Evolutionary conservation across 1,284 basidiomycete species (phyloP).

Genomic region (Cutaneotrichosporon cutaneum): DNA sequence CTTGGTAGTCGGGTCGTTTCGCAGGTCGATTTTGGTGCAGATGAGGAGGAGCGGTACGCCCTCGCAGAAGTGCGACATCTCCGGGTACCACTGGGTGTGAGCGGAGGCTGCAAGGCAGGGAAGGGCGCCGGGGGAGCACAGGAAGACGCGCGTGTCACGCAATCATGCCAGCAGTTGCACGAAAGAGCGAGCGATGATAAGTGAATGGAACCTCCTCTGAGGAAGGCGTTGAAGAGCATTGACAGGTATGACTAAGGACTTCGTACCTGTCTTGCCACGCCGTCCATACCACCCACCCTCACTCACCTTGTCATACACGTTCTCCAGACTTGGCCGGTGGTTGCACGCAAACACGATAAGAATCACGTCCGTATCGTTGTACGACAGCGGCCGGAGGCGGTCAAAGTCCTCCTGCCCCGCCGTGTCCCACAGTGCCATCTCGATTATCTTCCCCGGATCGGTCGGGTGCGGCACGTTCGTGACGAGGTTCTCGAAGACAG

Average conservation of each 20-base stretch:
- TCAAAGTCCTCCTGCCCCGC: constrained; percentile 99
- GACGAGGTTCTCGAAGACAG: constrained; percentile 97
- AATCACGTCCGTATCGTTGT: constrained; percentile 95
- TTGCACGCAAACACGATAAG: constrained; percentile 96
- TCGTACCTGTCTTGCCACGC: neutral
- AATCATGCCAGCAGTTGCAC: neutral
- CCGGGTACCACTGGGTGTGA: constrained; percentile 81
- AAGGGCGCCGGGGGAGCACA: neutral
- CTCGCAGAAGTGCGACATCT: constrained; percentile 96
- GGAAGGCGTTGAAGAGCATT: too few relatives aligned
- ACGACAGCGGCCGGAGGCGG: constrained; percentile 85
- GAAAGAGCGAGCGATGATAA: too few relatives aligned
- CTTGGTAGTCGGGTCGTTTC: constrained; percentile 79
- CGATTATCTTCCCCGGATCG: constrained; percentile 79
- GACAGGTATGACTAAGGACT: too few relatives aligned
- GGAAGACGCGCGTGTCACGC: neutral
- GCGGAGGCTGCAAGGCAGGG: neutral
- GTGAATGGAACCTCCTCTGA: too few relatives aligned
- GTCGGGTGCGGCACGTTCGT: constrained; percentile 72
- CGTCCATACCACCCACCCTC: too few relatives aligned
- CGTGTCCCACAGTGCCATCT: constrained; percentile 96
- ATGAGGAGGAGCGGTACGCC: constrained; percentile 89
- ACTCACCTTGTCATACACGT: constrained; percentile 75
- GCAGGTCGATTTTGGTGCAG: constrained; percentile 89
- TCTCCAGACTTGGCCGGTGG: constrained; percentile 89